Base-by-base conservation (phyloP, 768 basidiomycete genomes). In the Baorangia bicolor region DNA sequence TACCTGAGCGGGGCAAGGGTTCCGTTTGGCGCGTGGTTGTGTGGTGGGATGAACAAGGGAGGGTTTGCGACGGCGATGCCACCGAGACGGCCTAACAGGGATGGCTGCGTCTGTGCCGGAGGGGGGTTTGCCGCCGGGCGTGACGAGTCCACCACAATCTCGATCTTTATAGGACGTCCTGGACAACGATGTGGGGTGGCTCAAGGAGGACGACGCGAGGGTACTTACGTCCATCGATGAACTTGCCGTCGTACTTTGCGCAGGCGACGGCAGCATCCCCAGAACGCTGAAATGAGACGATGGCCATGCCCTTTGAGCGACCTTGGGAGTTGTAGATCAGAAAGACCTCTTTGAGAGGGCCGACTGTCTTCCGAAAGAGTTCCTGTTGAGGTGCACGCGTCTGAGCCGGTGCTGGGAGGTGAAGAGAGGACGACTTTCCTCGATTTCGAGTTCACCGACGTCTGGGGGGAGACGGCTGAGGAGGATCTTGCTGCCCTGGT, bases 231-330 rank as follows among this genome's bases (percentile, higher is more conserved):
- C 77, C 75, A 64, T 92, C 90, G 21, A 92, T 82, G 48, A 89
- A 80, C 72, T 88, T 88, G 42, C 87, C 87, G 60, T 91, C 77
- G 63, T 88, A 92, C 71, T 88, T 90, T 25, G 75, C 66, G 37
- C 81, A 80, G 10, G 90, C 90, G 38, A 81, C 58, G 2, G 67
- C 73, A 9, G 90, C 90, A 69, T 90, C 87, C 1, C 77, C 83
- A 9, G 79, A 58, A 31, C 85, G 79, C 61, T 84, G 79, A 63
- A 92, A 92, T 0, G 75, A 64, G 3, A 91, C 86, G 14, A 92
- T 69, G 2, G 90, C 89, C 88, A 91, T 90, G 20, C 90, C 90
- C 64, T 88, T 90, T 42, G 88, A 87, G 51, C 77, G 78, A 0
- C 84, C 89, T 62, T 89, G 84, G 3, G 81, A 83, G 68, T 91